A percentile compares a stretch with the other conserved stretches of the same genome.
These are phyloP conservation scores for Spathaspora sp. DNA, from an alignment of 1,139 yeast genomes.

Conservation along the genomic window DNA sequence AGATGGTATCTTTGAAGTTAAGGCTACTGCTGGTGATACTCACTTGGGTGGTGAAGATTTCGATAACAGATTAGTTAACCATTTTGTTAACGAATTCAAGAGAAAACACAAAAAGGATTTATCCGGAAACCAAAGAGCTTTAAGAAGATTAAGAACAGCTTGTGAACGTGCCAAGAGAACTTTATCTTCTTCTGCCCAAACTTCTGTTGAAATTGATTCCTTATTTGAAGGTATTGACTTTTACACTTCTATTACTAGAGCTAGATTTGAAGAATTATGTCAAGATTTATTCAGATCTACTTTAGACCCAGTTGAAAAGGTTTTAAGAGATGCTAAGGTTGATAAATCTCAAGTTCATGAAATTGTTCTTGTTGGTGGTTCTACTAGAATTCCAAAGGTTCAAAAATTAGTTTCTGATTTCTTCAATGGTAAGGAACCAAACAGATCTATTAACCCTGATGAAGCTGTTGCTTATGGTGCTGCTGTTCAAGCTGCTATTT, in stretches of 20 bases:
- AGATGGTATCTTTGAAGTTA: constrained; percentile 96
- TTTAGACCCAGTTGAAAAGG: constrained; percentile 96
- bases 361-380: constrained; percentile 98
- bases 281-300: constrained; percentile 95
- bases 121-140: constrained; percentile 89
- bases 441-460: constrained; percentile 96
- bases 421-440: constrained; percentile 96
- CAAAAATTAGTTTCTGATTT: constrained; percentile 95
- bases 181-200: constrained; percentile 92
- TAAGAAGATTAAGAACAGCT: constrained; percentile 97
- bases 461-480: constrained; percentile 99
- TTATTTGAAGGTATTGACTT: constrained; percentile 95
- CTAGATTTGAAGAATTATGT: constrained; percentile 97
- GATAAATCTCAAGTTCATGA: constrained; percentile 88
- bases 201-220: constrained; percentile 95
- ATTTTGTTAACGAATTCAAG: constrained; percentile 92
- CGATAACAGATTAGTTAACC: constrained; percentile 58
- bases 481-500: constrained; percentile 96
- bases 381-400: constrained; percentile 98
- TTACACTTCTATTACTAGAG: constrained; percentile 95
- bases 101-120: constrained; percentile 95
- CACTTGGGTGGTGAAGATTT: constrained; percentile 94
- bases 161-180: constrained; percentile 99
- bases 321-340: constrained; percentile 90
- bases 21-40: constrained; percentile 98